Conservation (phyloP, 2,329 filamentous ascomycete species). For the Pseudofabraea citricarpa region DNA sequence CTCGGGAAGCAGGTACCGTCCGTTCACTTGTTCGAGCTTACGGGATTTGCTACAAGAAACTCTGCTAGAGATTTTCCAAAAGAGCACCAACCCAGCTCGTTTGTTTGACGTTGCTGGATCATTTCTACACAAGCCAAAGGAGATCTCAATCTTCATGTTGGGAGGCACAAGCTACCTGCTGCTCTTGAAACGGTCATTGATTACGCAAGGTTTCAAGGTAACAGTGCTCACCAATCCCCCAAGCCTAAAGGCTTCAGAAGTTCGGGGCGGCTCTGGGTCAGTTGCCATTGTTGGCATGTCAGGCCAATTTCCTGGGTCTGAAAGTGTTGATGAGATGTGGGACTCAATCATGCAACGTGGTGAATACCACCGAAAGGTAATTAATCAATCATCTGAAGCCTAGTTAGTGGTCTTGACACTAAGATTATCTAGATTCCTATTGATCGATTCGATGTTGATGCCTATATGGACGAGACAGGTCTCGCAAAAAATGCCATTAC, state of each 20-base stretch:
- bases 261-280: too few relatives aligned
- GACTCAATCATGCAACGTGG: conserved; percentile 70
- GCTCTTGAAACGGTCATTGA: not conserved
- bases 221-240: not conserved
- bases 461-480: conserved; percentile 64
- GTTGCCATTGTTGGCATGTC: conserved; percentile 82
- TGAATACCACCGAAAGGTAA: conserved; percentile 62
- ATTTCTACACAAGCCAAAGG: too few relatives aligned
- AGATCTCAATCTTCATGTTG: too few relatives aligned
- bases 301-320: conserved; percentile 68
- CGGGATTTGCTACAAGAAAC: too few relatives aligned
- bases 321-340: conserved; percentile 66
- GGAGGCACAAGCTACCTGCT: not conserved
- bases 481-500: conserved; percentile 71
- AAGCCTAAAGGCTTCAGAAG: conserved; percentile 51
- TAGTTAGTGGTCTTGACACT: too few relatives aligned
- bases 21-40: too few relatives aligned
- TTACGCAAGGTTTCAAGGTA: not conserved
- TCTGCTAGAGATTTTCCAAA: too few relatives aligned
- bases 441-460: conserved; percentile 66
- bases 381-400: too few relatives aligned
- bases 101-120: too few relatives aligned
- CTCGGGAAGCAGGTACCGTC: too few relatives aligned
- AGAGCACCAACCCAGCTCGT: too few relatives aligned
- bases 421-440: conserved; percentile 50